Base-by-base conservation (phyloP, 2,329 filamentous ascomycete genomes). In the Colletotrichum liaoningense region DNA sequence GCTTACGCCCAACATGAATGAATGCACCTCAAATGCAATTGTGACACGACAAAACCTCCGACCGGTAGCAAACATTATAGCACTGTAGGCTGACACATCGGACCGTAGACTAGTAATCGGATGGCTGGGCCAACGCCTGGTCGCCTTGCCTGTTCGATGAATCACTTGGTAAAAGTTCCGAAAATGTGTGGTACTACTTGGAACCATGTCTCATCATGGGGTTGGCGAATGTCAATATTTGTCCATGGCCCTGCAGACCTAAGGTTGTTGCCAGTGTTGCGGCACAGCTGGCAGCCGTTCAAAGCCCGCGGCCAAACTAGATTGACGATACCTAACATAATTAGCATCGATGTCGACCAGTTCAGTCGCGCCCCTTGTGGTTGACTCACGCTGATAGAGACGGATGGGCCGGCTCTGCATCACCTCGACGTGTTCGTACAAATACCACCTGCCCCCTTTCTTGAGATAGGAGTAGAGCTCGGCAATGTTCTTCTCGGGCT, bases 391-490 rank as follows among this genome's bases (percentile, higher is more conserved):
- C 77, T 91, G 89, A 78, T 90, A 90, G 19, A 82, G 65, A 14
- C 77, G 74, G 77, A 90, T 82, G 28, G 81, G 78, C 77, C 82
- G 81, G 11, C 82, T 83, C 5, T 79, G 76, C 56, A 82, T 81
- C 63, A 80, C 80, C 67, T 80, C 78, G 52, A 93, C 88, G 77
- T 93, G 91, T 82, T 93, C 91, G 76, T 87, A 92, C 1, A 90
- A 85, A 74, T 91, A 90, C 90, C 90, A 92, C 49, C 87, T 82
- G 0, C 91, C 91, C 5, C 91, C 91, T 5, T 88, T 87, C 81
- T 90, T 91, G 72, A 93, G 83, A 65, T 88, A 86, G 38, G 83
- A 81, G 79, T 91, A 92, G 35, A 93, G 79, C 74, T 87, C 85
- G 69, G 80, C 81, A 73, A 91, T 86, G 72, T 91, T 89, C 75